Evolutionary conservation across 768 basidiomycete species (phyloP).

Genomic region (Lenzites betulinus): DNA sequence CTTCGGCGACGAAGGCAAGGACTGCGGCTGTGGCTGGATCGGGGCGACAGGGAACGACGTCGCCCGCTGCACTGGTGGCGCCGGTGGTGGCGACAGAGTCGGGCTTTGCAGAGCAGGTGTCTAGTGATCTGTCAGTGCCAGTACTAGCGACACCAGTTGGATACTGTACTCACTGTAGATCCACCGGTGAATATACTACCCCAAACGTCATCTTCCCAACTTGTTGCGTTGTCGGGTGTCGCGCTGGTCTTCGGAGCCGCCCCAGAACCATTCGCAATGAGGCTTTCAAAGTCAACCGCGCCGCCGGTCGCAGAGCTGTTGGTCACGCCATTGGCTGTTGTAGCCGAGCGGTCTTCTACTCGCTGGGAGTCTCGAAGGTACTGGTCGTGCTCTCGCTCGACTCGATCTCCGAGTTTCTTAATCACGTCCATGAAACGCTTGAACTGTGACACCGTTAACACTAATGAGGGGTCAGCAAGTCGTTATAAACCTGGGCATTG

Average conservation of each 20-base stretch:
- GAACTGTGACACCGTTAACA: slow-evolving; percentile 68
- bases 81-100: slow-evolving; percentile 24
- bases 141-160: not conserved
- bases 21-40: slow-evolving; percentile 33
- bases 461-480: not conserved
- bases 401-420: slow-evolving; percentile 75
- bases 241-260: slow-evolving; percentile 50
- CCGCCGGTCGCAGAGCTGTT: slow-evolving; percentile 40
- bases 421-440: slow-evolving; percentile 89
- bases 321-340: slow-evolving; percentile 44
- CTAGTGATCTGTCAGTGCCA: not conserved
- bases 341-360: slow-evolving; percentile 74
- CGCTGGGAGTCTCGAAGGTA: slow-evolving; percentile 92
- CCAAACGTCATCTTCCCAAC: slow-evolving; percentile 88
- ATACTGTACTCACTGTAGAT: slow-evolving; percentile 32
- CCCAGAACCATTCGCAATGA: slow-evolving; percentile 58
- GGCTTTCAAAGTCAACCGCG: slow-evolving; percentile 81
- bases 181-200: slow-evolving; percentile 65
- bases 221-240: slow-evolving; percentile 38
- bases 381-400: slow-evolving; percentile 90
- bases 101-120: slow-evolving; percentile 31
- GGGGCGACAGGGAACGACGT: slow-evolving; percentile 17
- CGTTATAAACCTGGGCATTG: not conserved
- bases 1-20: slow-evolving; percentile 43
- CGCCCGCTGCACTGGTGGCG: slow-evolving; percentile 19